Percentiles rank a stretch among this genome's conserved stretches.
Evolutionary conservation across 345 rosid species (phyloP).

Genomic region (Clarkia xantiana): DNA sequence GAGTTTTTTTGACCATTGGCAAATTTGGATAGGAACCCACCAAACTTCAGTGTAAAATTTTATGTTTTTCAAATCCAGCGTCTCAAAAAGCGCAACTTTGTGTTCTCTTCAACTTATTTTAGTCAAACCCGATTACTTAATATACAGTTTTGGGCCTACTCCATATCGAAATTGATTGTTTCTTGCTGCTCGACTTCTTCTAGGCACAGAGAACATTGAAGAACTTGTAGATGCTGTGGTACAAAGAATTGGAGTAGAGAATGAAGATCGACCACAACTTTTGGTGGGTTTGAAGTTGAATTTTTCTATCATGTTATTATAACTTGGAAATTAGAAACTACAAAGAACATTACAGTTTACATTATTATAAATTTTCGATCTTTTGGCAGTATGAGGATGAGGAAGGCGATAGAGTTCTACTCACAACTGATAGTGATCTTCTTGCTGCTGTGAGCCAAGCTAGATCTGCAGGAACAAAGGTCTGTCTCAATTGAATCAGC

Average conservation of each 20-base stretch:
- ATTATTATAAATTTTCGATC: neutral
- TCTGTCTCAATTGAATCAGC: slow-evolving; percentile 7
- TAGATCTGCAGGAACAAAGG: slow-evolving; percentile 62
- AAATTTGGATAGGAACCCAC: no score
- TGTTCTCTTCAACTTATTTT: no score
- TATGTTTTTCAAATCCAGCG: no score
- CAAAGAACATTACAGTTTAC: neutral
- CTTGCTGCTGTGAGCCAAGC: slow-evolving; percentile 54
- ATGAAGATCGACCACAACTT: slow-evolving; percentile 44
- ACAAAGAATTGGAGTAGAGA: slow-evolving; percentile 49
- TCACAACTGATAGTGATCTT: slow-evolving; percentile 63
- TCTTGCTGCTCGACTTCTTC: neutral
- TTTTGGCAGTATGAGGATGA: slow-evolving; percentile 65
- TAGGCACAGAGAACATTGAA: slow-evolving; percentile 52
- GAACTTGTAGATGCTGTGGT: slow-evolving; percentile 53
- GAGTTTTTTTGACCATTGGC: no score
- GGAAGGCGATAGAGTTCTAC: slow-evolving; percentile 82
- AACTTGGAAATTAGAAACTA: neutral
- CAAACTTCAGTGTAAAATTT: no score
- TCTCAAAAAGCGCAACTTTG: no score
- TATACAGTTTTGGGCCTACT: neutral
- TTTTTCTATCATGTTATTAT: neutral
- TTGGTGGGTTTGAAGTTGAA: slow-evolving; percentile 30
- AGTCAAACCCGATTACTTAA: no score
- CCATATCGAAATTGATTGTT: neutral